Evolutionary conservation across 148 eudicot genomes (phyloP).

Genomic region (Pouteria glomerata): DNA sequence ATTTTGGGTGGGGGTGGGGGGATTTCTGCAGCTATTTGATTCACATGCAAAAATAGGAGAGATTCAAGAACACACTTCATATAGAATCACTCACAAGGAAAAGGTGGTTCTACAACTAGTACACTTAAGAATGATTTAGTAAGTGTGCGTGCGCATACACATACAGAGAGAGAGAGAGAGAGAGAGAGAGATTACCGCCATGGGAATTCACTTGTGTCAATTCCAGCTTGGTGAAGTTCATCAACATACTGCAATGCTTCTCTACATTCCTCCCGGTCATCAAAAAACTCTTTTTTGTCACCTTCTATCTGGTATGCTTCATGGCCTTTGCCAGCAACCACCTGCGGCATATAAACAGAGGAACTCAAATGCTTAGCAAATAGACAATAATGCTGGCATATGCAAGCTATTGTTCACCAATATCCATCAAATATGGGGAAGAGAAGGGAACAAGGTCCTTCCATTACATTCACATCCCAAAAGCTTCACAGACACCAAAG

Average conservation of each 20-base stretch:
- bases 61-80: background rate
- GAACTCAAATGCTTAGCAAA: background rate
- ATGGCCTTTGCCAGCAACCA: slow-evolving; percentile 95
- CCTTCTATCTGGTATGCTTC: slow-evolving; percentile 73
- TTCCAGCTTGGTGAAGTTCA: slow-evolving; percentile 97
- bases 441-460: background rate
- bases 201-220: slow-evolving; percentile 98
- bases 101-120: background rate
- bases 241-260: slow-evolving; percentile 95
- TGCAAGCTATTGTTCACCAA: background rate
- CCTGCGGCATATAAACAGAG: slow-evolving; percentile 41
- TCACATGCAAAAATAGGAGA: background rate
- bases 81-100: background rate
- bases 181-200: slow-evolving; percentile 64
- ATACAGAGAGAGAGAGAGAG: too few relatives aligned
- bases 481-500: background rate
- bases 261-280: slow-evolving; percentile 92
- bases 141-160: too few relatives aligned
- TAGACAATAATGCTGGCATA: background rate
- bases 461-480: background rate
- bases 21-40: background rate
- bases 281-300: slow-evolving; percentile 75
- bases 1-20: too few relatives aligned
- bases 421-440: background rate
- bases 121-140: too few relatives aligned